Evolutionary conservation across 768 basidiomycete genomes (phyloP).

Genomic region (Tulasnella sp.): DNA sequence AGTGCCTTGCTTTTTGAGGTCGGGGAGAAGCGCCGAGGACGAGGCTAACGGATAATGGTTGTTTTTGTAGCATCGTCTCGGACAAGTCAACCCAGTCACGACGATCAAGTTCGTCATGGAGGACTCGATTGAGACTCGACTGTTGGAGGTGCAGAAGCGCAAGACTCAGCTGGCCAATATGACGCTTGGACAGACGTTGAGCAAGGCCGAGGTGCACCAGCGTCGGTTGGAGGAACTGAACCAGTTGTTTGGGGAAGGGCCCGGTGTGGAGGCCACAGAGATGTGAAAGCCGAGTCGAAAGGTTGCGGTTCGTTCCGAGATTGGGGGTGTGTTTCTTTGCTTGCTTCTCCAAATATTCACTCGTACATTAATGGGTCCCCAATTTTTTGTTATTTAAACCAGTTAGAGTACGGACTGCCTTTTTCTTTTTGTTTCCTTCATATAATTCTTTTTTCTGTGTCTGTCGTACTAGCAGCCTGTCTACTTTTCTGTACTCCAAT

Average conservation of each 20-base stretch:
- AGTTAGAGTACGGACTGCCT: not conserved
- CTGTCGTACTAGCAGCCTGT: not conserved
- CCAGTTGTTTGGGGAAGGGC: conserved; percentile 46
- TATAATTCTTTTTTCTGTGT: not conserved
- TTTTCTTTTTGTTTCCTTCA: not conserved
- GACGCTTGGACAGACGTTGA: conserved; percentile 80
- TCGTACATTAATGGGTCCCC: not conserved
- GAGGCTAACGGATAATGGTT: conserved; percentile 8
- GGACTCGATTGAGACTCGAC: conserved; percentile 84
- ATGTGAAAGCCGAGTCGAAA: not conserved
- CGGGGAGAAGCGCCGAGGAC: not conserved
- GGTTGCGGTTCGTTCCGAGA: conserved; percentile 10
- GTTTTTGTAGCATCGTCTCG: conserved; percentile 73
- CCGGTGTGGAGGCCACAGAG: conserved; percentile 3
- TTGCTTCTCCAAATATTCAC: not conserved
- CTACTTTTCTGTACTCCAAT: not conserved
- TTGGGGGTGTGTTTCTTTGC: not conserved
- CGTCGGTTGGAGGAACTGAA: conserved; percentile 83
- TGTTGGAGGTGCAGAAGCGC: conserved; percentile 89
- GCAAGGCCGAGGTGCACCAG: conserved; percentile 78
- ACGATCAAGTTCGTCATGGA: conserved; percentile 91
- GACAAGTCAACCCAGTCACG: conserved; percentile 85
- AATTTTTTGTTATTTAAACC: not conserved
- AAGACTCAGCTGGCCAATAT: conserved; percentile 92
- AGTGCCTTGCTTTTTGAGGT: conserved; percentile 30